These are phyloP conservation scores for Dictyostelium intermedium DNA, from an alignment of 78 protist genomes.

Conservation along the genomic window DNA sequence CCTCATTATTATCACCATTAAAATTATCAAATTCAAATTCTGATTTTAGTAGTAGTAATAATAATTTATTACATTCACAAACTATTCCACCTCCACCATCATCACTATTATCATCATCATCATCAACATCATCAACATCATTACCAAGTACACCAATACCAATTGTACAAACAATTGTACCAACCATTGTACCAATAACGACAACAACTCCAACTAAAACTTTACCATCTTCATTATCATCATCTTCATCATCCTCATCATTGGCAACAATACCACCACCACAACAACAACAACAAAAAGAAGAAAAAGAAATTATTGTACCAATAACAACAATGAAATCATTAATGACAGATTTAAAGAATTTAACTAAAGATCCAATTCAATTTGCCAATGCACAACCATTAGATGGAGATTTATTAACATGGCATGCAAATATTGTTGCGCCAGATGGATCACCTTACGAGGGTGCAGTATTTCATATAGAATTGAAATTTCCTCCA, in stretches of 20 bases:
- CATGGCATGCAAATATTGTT: constrained; percentile 78
- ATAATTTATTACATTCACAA: background rate
- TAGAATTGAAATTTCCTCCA: constrained; percentile 76
- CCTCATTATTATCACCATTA: background rate
- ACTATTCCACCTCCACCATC: background rate
- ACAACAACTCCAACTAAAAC: background rate
- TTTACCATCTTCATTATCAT: background rate
- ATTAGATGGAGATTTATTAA: constrained; percentile 48
- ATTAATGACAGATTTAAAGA: constrained; percentile 55
- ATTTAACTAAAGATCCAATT: constrained; percentile 48
- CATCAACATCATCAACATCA: background rate
- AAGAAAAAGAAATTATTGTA: background rate
- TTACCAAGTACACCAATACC: background rate
- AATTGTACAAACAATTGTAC: background rate
- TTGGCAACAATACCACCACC: background rate
- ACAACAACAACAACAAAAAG: background rate
- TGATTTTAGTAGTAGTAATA: background rate
- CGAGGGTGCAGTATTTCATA: constrained; percentile 81
- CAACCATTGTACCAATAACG: background rate
- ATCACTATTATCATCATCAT: background rate
- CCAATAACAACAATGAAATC: constrained; percentile 20
- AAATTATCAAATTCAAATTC: background rate
- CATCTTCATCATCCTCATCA: background rate
- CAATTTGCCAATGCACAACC: constrained; percentile 69
- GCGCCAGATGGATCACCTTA: constrained; percentile 71